Evolutionary conservation across 306 rosid genomes (phyloP).

Genomic region (Prunus fruticosa): DNA sequence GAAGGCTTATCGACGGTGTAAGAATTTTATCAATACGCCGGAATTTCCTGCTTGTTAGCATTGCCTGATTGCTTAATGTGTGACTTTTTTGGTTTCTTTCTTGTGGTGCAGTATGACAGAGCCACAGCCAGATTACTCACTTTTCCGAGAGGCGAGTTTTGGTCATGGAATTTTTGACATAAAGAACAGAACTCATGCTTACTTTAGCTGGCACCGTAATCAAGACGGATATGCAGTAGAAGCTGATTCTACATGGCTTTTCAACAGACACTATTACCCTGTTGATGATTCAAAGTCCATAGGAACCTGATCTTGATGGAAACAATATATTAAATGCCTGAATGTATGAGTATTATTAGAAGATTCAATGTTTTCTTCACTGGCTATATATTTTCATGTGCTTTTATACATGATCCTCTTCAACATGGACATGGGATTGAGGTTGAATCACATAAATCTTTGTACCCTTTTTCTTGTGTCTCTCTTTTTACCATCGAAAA

Average conservation of each 20-base stretch:
- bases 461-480: background rate
- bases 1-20: constrained; percentile 81
- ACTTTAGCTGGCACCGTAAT: constrained; percentile 23
- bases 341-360: background rate
- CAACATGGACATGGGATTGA: no score
- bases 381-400: background rate
- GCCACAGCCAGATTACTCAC: constrained; percentile 26
- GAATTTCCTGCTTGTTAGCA: background rate
- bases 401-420: background rate
- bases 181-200: constrained; percentile 15
- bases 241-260: constrained; percentile 24
- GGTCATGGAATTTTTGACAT: constrained; percentile 31
- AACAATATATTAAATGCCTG: background rate
- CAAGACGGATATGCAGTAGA: constrained; percentile 13
- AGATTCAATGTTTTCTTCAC: background rate
- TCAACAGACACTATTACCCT: constrained; percentile 11
- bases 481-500: no score
- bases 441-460: background rate
- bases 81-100: background rate
- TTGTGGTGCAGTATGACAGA: constrained; percentile 9
- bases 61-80: background rate
- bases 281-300: constrained; percentile 7
- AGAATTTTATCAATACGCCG: constrained; percentile 5
- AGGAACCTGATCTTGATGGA: background rate
- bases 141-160: constrained; percentile 24